Evolutionary conservation across 2,329 filamentous ascomycete genomes (phyloP).

Genomic region (Penicillium sp.): DNA sequence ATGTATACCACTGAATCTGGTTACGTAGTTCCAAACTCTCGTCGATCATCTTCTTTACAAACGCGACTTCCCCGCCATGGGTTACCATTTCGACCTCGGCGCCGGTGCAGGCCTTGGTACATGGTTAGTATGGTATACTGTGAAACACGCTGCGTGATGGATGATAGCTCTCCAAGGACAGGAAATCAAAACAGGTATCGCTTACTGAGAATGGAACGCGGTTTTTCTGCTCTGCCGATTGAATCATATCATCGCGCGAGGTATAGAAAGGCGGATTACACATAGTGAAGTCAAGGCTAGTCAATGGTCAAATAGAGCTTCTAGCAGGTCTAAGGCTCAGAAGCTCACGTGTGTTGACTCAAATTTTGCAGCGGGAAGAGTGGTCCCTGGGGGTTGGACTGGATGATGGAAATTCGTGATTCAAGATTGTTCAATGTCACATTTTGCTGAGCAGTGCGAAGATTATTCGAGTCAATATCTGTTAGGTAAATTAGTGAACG

Average conservation of each 20-base stretch:
- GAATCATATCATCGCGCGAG: constrained; percentile 67
- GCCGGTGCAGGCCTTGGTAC: constrained; percentile 61
- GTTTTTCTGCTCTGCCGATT: constrained; percentile 64
- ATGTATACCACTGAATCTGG: constrained; percentile 80
- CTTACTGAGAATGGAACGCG: constrained; percentile 68
- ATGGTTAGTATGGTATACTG: neutral
- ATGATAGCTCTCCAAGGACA: neutral
- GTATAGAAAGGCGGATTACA: constrained; percentile 93
- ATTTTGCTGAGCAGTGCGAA: constrained; percentile 66
- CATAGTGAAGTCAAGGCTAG: constrained; percentile 76
- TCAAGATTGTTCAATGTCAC: constrained; percentile 64
- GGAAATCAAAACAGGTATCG: neutral
- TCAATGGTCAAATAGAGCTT: neutral
- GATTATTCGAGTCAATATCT: constrained; percentile 73
- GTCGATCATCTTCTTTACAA: constrained; percentile 67
- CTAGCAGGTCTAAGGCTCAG: neutral
- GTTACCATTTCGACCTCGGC: constrained; percentile 83
- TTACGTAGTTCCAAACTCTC: constrained; percentile 63
- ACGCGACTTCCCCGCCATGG: constrained; percentile 71
- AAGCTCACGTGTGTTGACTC: constrained; percentile 25
- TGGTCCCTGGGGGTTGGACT: constrained; percentile 50
- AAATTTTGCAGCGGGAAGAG: constrained; percentile 62
- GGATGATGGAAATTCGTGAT: constrained; percentile 62
- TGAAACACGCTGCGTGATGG: neutral
- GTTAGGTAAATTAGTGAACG: constrained; percentile 1